phyloP scores from a whole-genome alignment of 441 rosid genomes.

The Hura crepitans region DNA sequence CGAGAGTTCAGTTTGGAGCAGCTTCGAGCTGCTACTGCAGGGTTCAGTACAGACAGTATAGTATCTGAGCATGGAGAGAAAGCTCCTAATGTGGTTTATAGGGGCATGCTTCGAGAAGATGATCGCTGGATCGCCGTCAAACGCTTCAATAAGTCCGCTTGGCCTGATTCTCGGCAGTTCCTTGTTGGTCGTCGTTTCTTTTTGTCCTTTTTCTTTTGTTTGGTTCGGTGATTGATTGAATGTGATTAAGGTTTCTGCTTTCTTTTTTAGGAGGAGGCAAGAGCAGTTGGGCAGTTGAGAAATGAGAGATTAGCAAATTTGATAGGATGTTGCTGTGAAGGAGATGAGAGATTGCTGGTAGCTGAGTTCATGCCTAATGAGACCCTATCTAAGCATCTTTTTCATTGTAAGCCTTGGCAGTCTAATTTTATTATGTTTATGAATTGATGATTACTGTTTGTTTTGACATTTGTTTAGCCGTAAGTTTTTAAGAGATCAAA shows the following conservation, averaged over 20 bases:
- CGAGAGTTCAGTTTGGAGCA: constrained; percentile 74
- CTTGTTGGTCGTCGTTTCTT: constrained; percentile 41
- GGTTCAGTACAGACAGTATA: constrained; percentile 65
- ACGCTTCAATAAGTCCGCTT: constrained; percentile 81
- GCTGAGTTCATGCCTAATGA: constrained; percentile 96
- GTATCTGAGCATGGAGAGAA: constrained; percentile 95
- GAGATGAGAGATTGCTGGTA: constrained; percentile 83
- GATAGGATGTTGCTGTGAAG: constrained; percentile 92
- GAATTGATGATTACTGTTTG: neutral
- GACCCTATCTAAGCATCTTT: constrained; percentile 90
- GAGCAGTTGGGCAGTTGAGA: constrained; percentile 78
- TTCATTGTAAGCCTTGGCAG: constrained; percentile 51
- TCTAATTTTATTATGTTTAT: no score
- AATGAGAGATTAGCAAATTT: constrained; percentile 72
- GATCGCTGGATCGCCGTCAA: constrained; percentile 71
- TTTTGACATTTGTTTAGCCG: neutral
- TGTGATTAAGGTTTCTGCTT: constrained; percentile 21
- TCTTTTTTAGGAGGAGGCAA: constrained; percentile 67
- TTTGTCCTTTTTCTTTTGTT: neutral
- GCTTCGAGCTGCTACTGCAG: constrained; percentile 68
- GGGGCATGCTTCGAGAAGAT: constrained; percentile 58
- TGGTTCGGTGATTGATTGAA: neutral
- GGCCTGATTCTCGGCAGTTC: constrained; percentile 96
- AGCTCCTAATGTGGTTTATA: constrained; percentile 91
- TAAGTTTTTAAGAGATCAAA: neutral